Evolutionary conservation across 768 basidiomycete genomes (phyloP).

Genomic region (Collybia mongolica): DNA sequence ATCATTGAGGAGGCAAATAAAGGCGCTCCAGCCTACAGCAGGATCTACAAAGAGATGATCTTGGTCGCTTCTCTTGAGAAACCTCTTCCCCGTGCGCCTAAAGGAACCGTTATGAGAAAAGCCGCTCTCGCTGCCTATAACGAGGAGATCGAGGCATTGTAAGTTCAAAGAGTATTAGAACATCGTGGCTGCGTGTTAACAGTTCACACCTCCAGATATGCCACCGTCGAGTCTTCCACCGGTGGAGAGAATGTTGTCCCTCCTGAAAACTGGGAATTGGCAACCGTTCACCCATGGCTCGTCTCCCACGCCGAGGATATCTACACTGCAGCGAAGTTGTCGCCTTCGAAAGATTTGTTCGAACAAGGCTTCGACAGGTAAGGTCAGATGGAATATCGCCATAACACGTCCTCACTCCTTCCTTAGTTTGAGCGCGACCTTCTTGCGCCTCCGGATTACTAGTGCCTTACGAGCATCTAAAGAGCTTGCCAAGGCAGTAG

Average conservation of each 20-base stretch:
- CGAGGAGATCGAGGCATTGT: conserved; percentile 37
- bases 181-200: background rate
- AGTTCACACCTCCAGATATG: conserved; percentile 18
- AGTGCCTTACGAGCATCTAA: conserved; percentile 24
- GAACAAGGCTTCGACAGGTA: conserved; percentile 28
- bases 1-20: conserved; percentile 39
- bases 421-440: conserved; percentile 19
- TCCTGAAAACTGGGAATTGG: conserved; percentile 18
- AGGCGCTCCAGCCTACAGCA: conserved; percentile 32
- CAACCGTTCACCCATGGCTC: conserved; percentile 19
- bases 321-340: conserved; percentile 19
- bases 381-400: background rate
- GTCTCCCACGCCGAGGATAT: conserved; percentile 20
- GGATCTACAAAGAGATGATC: conserved; percentile 50
- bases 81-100: conserved; percentile 39
- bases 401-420: background rate
- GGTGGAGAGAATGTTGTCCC: conserved; percentile 18
- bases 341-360: conserved; percentile 18
- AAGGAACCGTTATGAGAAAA: conserved; percentile 42
- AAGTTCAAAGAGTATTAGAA: conserved; percentile 7
- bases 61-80: conserved; percentile 35
- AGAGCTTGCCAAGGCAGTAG: conserved; percentile 18
- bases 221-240: conserved; percentile 19
- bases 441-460: conserved; percentile 34
- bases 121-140: conserved; percentile 34